Evolutionary conservation across 371 early-diverging fungal species (phyloP), one percentile per base, ranked within the genome.

Genomic region (Mortierella polycephala): DNA sequence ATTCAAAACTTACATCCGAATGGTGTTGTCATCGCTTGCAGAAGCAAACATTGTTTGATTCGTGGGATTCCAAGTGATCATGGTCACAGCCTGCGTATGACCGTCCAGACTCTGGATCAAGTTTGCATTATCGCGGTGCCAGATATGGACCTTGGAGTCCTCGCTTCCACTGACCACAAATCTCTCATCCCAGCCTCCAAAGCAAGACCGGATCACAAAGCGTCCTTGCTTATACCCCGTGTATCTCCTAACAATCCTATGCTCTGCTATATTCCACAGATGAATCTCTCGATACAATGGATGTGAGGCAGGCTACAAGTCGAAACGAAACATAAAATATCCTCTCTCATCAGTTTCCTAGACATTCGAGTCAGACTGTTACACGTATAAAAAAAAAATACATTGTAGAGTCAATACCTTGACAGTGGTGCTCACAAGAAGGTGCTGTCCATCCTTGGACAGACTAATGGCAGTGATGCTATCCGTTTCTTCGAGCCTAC

Each of bases 121-220:
- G 2, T 76, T 82, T 8, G 91, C 93, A 40, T 90, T 87, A 23
- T 95, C 93, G 20, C 96, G 87, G 81, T 93, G 93, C 98, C 98
- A 98, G 14, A 98, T 91, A 83, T 95, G 94, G 5, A 97, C 86
- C 50, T 86, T 83, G 14, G 87, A 84, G 73, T 97, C 96, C 88
- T 97, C 96, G 75, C 96, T 96, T 7, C 98, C 99, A 67, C 94
- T 93, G 2, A 93, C 75, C 11, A 98, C 87, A 69, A 96, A 94
- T 6, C 88, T 85, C 64, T 95, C 93, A 62, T 94, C 87, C 50
- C 81, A 73, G 2, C 98, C 98, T 8, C 96, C 98, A 82, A 98
- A 93, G 11, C 95, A 92, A 6, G 95, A 96, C 59, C 99, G 90
- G 60, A 98, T 95, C 39, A 98, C 94, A 82, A 90, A 98, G 7